phyloP scores from a whole-genome alignment of 805 yeast genomes.

The Candida coquimbonensis region DNA sequence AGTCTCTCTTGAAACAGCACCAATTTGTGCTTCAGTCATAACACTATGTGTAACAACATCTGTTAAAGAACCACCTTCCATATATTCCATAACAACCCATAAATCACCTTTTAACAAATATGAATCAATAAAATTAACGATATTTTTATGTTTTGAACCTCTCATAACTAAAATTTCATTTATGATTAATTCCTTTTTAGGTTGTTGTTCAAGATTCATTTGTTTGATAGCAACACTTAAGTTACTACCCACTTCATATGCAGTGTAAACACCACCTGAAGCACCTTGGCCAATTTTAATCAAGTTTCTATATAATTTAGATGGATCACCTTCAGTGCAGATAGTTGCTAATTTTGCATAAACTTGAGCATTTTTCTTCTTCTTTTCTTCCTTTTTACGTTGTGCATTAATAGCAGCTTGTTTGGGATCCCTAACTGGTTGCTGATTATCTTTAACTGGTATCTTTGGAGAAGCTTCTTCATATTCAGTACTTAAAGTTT shows the following conservation, averaged over 20 bases:
- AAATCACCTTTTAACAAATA: slow-evolving; percentile 70
- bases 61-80: slow-evolving; percentile 97
- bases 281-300: slow-evolving; percentile 97
- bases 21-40: slow-evolving; percentile 91
- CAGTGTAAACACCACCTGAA: slow-evolving; percentile 93
- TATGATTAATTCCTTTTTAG: slow-evolving; percentile 89
- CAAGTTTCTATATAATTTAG: slow-evolving; percentile 55
- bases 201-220: slow-evolving; percentile 91
- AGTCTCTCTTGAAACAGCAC: slow-evolving; percentile 90
- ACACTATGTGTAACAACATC: slow-evolving; percentile 88
- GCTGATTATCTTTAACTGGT: slow-evolving; percentile 31
- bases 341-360: slow-evolving; percentile 65
- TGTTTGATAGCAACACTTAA: slow-evolving; percentile 88
- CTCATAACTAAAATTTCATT: slow-evolving; percentile 96
- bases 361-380: slow-evolving; percentile 62
- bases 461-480: slow-evolving; percentile 12
- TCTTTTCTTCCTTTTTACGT: slow-evolving; percentile 73
- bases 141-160: slow-evolving; percentile 81
- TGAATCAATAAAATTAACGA: slow-evolving; percentile 89
- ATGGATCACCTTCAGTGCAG: slow-evolving; percentile 84
- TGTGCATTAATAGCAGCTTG: slow-evolving; percentile 52
- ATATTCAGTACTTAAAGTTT: not conserved
- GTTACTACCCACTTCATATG: slow-evolving; percentile 51
- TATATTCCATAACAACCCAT: slow-evolving; percentile 98
- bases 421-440: slow-evolving; percentile 38